Conservation (phyloP, 2,329 filamentous ascomycete genomes). For the Huntiella moniliformis region DNA sequence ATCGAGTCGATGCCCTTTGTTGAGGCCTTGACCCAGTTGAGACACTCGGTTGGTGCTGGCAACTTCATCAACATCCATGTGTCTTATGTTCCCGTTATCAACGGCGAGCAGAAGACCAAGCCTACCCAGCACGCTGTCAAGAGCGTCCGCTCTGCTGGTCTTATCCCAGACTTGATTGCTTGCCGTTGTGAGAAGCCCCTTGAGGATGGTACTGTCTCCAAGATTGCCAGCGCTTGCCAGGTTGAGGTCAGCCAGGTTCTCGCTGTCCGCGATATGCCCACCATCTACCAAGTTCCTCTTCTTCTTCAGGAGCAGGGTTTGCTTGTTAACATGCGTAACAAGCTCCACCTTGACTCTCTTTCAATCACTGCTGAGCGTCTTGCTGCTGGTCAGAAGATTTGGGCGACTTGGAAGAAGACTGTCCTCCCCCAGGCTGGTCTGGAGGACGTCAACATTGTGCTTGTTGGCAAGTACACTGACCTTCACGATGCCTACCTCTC, state of each 20-base stretch:
- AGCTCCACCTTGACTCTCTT: slow-evolving; percentile 45
- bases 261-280: slow-evolving; percentile 73
- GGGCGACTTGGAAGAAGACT: slow-evolving; percentile 59
- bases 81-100: slow-evolving; percentile 56
- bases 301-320: slow-evolving; percentile 71
- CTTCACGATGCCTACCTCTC: slow-evolving; percentile 74
- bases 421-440: slow-evolving; percentile 48
- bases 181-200: slow-evolving; percentile 73
- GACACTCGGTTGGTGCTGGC: slow-evolving; percentile 49
- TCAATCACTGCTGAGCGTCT: slow-evolving; percentile 33
- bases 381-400: slow-evolving; percentile 47
- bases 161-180: slow-evolving; percentile 65
- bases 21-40: slow-evolving; percentile 66
- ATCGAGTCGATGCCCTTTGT: slow-evolving; percentile 80
- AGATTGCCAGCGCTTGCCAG: slow-evolving; percentile 80
- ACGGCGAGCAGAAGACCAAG: slow-evolving; percentile 81
- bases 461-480: slow-evolving; percentile 83
- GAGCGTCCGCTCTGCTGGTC: slow-evolving; percentile 62
- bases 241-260: slow-evolving; percentile 72
- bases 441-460: slow-evolving; percentile 55
- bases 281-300: slow-evolving; percentile 89
- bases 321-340: slow-evolving; percentile 42
- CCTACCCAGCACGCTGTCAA: slow-evolving; percentile 85
- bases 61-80: slow-evolving; percentile 86
- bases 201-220: slow-evolving; percentile 54